Base-by-base conservation (phyloP, 1,284 basidiomycete species). In the Testicularia cyperi region DNA sequence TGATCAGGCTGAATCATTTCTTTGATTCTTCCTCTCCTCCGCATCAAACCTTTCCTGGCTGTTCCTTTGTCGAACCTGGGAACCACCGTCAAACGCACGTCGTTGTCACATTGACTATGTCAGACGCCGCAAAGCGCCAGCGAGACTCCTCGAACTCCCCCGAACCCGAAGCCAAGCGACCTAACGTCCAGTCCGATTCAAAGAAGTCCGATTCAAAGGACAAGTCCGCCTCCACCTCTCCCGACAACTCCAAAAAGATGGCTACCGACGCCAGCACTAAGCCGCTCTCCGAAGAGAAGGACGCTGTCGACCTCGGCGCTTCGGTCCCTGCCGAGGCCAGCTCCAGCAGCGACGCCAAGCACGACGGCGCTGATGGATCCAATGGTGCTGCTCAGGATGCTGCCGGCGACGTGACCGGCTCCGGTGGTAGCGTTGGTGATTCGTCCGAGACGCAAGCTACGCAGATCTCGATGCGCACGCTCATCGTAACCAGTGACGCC, bases 401-500 rank as follows among this genome's bases (percentile, higher is more conserved):
- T 31, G 23, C 19, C 22, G 38, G 41, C 36, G 53, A 67, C 22
- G 38, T 46, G 37, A 33, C 20, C 4, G 64, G 47, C 9, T 44
- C 37, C 33, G 60, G 43, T 13, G 48, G 48, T 22, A 47, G 46
- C 30, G 52, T 54, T 18, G 58, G 52, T 41, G 60, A 63, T 37
- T 46, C 49, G 6, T 52, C 47, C 41, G 60, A 63, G 23, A 43
- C 54, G 1, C 60, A 63, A 43, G 54, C 54, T 5, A 57, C 55
- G 4, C 57, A 60, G 42, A 76, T 77, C 34, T 65, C 73, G 23
- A 75, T 77, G 68, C 66, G 74, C 13, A 68, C 74, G 14, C 81
- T 99, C 73, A 98, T 99, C 74, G 92, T 98, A 67, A 98, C 95
- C 9, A 92, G 96, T 79, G 95, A 99, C 78, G 95, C 95, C 14